A percentile compares a stretch with the other conserved stretches of the same genome.
Evolutionary conservation across 441 rosid genomes (phyloP).

Genomic region (Brassica balearica): DNA sequence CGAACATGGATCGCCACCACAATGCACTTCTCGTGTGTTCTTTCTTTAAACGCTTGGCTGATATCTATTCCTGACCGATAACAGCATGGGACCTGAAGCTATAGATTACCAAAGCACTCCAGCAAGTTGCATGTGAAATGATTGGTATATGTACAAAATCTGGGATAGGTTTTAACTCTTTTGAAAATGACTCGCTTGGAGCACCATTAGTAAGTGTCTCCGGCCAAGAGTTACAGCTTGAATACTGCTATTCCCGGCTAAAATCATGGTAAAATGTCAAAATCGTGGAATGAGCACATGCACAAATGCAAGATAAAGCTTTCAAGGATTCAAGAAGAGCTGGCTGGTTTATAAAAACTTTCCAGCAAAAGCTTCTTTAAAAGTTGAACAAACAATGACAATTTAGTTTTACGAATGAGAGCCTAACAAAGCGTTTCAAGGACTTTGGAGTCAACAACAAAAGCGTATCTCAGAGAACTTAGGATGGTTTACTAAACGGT

Average conservation of each 20-base stretch:
- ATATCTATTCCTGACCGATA: not conserved
- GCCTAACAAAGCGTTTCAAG: constrained; percentile 16
- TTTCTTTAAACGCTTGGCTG: not conserved
- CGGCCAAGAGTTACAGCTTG: constrained; percentile 18
- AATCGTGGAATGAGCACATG: not conserved
- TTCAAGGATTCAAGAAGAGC: constrained; percentile 13
- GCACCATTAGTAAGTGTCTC: constrained; percentile 10
- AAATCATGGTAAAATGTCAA: constrained; percentile 21
- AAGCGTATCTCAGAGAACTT: constrained; percentile 11
- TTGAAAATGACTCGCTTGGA: constrained; percentile 13
- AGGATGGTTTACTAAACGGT: not conserved
- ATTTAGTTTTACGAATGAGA: constrained; percentile 19
- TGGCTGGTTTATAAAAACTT: not conserved
- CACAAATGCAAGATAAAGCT: not conserved
- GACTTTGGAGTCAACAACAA: constrained; percentile 5
- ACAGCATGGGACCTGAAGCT: not conserved
- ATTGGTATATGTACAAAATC: not conserved
- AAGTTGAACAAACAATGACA: constrained; percentile 3
- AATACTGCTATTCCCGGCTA: constrained; percentile 22
- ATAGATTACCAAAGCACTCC: constrained; percentile 9
- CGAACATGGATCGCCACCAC: not conserved
- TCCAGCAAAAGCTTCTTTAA: not conserved
- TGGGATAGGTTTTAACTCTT: not conserved
- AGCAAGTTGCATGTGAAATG: not conserved
- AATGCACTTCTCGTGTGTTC: not conserved